Evolutionary conservation across 345 rosid species (phyloP).

Genomic region (Eutrema japonicum): DNA sequence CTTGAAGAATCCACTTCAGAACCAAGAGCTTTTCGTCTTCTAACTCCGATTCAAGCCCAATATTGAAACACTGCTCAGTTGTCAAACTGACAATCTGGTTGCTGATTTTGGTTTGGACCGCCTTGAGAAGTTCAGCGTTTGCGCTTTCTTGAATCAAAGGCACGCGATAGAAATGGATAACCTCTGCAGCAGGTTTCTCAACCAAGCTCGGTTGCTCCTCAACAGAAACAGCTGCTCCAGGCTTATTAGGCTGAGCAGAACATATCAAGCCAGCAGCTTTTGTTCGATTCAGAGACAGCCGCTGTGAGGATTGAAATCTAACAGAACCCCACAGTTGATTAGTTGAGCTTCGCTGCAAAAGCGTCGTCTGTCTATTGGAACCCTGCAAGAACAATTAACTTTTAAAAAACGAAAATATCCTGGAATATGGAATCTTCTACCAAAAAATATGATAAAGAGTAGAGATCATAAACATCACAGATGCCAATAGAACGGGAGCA

Average conservation of each 20-base stretch:
- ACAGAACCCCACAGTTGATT: slow-evolving; percentile 54
- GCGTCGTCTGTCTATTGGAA: slow-evolving; percentile 58
- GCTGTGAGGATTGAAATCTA: slow-evolving; percentile 32
- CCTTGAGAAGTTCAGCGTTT: slow-evolving; percentile 61
- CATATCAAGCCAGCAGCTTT: slow-evolving; percentile 57
- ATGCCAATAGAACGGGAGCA: background rate
- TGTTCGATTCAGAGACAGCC: slow-evolving; percentile 25
- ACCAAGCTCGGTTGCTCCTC: slow-evolving; percentile 53
- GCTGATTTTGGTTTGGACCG: slow-evolving; percentile 64
- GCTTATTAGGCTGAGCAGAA: slow-evolving; percentile 51
- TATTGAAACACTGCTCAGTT: slow-evolving; percentile 85
- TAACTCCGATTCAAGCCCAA: slow-evolving; percentile 58
- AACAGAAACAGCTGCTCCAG: slow-evolving; percentile 55
- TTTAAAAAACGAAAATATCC: background rate
- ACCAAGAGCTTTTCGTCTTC: slow-evolving; percentile 56
- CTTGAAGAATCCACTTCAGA: slow-evolving; percentile 85
- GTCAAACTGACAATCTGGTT: slow-evolving; percentile 73
- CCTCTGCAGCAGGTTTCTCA: slow-evolving; percentile 62
- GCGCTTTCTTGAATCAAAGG: slow-evolving; percentile 86
- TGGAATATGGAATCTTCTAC: slow-evolving; percentile 11
- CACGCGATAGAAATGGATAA: slow-evolving; percentile 72
- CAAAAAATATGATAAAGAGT: slow-evolving; percentile 1
- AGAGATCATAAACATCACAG: background rate
- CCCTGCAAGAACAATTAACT: slow-evolving; percentile 51
- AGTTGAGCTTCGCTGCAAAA: slow-evolving; percentile 47